Evolutionary conservation across 768 basidiomycete genomes (phyloP).

Genomic region (Leccinum rimulosum): DNA sequence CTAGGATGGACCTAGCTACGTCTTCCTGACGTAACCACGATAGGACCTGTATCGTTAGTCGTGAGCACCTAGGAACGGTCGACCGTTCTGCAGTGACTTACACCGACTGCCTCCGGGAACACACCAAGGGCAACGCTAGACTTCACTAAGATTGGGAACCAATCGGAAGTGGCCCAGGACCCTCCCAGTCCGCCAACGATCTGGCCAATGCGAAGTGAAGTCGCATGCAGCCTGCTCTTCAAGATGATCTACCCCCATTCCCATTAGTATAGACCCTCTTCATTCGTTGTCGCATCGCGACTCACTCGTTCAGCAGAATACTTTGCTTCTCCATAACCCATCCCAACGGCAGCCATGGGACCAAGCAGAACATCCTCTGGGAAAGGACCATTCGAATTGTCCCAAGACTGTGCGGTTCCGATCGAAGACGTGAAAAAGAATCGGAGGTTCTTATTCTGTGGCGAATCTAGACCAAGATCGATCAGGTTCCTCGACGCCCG

Average conservation of each 20-base stretch:
- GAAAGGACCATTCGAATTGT: constrained; percentile 27
- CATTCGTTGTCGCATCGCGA: not conserved
- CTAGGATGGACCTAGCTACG: constrained; percentile 33
- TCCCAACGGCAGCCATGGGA: constrained; percentile 34
- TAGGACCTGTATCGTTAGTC: constrained; percentile 25
- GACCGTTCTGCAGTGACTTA: constrained; percentile 18
- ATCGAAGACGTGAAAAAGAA: constrained; percentile 44
- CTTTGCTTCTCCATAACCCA: constrained; percentile 48
- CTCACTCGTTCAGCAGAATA: constrained; percentile 40
- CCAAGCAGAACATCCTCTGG: constrained; percentile 36
- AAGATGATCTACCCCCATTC: constrained; percentile 33
- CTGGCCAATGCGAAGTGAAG: constrained; percentile 46
- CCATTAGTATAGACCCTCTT: not conserved
- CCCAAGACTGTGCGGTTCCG: constrained; percentile 34
- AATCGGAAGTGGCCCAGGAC: constrained; percentile 44
- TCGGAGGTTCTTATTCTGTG: constrained; percentile 25
- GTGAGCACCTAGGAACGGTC: too few relatives aligned
- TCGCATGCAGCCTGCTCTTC: constrained; percentile 35
- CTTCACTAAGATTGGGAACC: constrained; percentile 45
- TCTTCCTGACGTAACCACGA: constrained; percentile 45
- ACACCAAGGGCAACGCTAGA: constrained; percentile 29
- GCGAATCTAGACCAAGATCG: constrained; percentile 31
- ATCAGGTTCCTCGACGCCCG: constrained; percentile 36
- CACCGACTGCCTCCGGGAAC: constrained; percentile 31
- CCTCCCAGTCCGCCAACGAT: constrained; percentile 40